These are phyloP conservation scores for Hansenula sp. DNA, from an alignment of 1,139 yeast genomes.

Conservation along the genomic window DNA sequence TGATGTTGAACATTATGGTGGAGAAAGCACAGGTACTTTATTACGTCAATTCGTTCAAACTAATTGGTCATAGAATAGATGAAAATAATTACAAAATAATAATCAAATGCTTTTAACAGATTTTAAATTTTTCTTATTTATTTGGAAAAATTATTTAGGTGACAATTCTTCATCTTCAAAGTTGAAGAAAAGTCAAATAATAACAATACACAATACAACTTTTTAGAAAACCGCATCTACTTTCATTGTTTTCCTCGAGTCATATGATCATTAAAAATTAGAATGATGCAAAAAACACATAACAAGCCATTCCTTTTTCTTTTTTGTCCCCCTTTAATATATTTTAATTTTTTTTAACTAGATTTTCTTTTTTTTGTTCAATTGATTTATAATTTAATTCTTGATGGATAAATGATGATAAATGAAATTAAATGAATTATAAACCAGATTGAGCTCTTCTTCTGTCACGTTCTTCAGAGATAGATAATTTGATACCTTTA, in stretches of 20 bases:
- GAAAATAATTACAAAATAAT: conserved; percentile 42
- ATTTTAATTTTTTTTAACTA: not conserved
- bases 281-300: conserved; percentile 3
- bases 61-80: conserved; percentile 36
- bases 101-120: too few relatives aligned
- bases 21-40: conserved; percentile 46
- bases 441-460: conserved; percentile 67
- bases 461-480: conserved; percentile 99
- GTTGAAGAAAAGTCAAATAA: conserved; percentile 49
- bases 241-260: conserved; percentile 45
- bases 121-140: conserved; percentile 76
- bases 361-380: not conserved
- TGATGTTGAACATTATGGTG: conserved; percentile 42
- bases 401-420: too few relatives aligned
- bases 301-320: not conserved
- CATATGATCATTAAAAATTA: conserved; percentile 47
- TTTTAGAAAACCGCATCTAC: not conserved
- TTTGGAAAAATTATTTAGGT: conserved; percentile 85
- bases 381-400: conserved; percentile 82
- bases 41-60: conserved; percentile 35
- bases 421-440: conserved; percentile 6
- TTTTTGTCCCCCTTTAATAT: not conserved
- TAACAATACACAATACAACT: conserved; percentile 20
- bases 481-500: conserved; percentile 98
- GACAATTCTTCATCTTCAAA: conserved; percentile 91